Evolutionary conservation across 139 green algal genomes (phyloP).

Genomic region (Chlamydomonas urium): DNA sequence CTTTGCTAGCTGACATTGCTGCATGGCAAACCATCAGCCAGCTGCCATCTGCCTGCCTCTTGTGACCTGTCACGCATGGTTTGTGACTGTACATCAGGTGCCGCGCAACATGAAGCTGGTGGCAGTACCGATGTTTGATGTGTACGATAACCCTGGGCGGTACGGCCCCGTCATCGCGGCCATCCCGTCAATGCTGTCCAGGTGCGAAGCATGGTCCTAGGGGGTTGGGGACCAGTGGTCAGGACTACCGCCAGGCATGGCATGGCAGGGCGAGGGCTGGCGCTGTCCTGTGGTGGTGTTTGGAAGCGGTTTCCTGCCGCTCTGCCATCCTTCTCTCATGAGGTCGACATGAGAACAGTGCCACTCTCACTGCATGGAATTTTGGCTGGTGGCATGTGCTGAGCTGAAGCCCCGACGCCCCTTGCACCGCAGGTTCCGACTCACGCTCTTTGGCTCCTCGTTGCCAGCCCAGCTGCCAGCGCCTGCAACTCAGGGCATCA

Average conservation of each 20-base stretch:
- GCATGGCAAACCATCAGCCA: neutral
- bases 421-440: constrained; percentile 6
- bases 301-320: neutral
- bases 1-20: constrained; percentile 2
- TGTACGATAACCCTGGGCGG: constrained; percentile 85
- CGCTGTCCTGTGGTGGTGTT: neutral
- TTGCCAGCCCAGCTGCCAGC: neutral
- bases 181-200: constrained; percentile 78
- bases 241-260: neutral
- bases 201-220: too few species aligned
- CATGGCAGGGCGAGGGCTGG: neutral
- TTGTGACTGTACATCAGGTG: too few species aligned
- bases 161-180: constrained; percentile 80
- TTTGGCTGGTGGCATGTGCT: neutral
- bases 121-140: constrained; percentile 93
- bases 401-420: neutral
- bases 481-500: too few species aligned
- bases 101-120: constrained; percentile 90
- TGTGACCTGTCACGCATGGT: too few species aligned
- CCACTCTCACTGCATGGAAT: neutral
- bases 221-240: neutral
- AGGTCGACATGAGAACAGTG: neutral
- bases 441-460: neutral
- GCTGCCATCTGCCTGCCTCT: neutral
- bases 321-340: neutral